Evolutionary conservation across 345 rosid species (phyloP).

Genomic region (Lumnitzera littorea): DNA sequence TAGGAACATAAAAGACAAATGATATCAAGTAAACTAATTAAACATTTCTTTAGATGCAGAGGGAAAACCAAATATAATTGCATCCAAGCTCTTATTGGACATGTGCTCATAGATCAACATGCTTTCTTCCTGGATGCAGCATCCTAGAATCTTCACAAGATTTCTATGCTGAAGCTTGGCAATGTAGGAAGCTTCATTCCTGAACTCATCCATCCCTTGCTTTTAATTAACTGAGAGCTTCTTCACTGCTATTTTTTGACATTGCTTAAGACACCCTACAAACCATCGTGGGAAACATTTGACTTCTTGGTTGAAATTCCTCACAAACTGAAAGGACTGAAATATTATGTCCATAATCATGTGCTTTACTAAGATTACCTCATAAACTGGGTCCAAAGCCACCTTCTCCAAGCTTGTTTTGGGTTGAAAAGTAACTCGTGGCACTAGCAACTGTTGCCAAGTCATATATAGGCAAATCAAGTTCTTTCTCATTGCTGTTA

Average conservation of each 20-base stretch:
- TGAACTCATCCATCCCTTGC: constrained; percentile 12
- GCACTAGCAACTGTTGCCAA: constrained; percentile 4
- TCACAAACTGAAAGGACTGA: too few species aligned
- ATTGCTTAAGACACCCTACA: constrained; percentile 10
- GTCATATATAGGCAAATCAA: constrained; percentile 11
- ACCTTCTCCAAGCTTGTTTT: constrained; percentile 9
- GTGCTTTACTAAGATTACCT: background rate
- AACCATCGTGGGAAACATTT: background rate
- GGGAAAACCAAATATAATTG: constrained; percentile 30
- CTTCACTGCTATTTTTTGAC: constrained; percentile 14
- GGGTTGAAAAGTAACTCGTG: constrained; percentile 6
- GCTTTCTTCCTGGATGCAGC: constrained; percentile 30
- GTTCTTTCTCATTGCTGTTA: constrained; percentile 8
- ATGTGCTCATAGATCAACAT: constrained; percentile 39
- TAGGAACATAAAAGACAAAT: too few species aligned
- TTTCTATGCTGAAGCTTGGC: constrained; percentile 37
- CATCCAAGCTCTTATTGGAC: constrained; percentile 41
- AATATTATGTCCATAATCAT: too few species aligned
- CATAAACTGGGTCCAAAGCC: constrained; percentile 14
- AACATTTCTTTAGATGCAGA: too few species aligned
- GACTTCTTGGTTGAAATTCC: too few species aligned
- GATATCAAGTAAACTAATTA: too few species aligned
- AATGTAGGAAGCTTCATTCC: constrained; percentile 10
- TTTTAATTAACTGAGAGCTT: constrained; percentile 9
- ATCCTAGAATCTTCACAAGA: constrained; percentile 36